Conservation (phyloP, 768 basidiomycete genomes). For the Auriscalpium vulgare region DNA sequence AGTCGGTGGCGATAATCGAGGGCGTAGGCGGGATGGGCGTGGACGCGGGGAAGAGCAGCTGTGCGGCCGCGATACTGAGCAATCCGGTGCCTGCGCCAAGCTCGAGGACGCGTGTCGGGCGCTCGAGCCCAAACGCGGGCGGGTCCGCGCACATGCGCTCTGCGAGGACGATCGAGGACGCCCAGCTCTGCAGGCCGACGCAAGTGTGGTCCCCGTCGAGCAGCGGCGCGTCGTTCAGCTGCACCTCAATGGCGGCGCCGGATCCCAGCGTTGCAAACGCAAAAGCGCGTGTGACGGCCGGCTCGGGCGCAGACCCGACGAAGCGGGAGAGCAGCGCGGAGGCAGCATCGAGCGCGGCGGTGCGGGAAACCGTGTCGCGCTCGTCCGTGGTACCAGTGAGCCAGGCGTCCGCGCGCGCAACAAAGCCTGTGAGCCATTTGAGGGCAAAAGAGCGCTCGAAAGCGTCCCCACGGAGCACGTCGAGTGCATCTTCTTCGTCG, state of each 20-base stretch:
- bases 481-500: conserved; percentile 23
- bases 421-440: conserved; percentile 67
- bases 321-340: conserved; percentile 50
- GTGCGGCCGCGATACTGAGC: conserved; percentile 62
- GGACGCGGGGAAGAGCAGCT: conserved; percentile 27
- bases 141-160: conserved; percentile 50
- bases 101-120: conserved; percentile 43
- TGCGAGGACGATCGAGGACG: conserved; percentile 63
- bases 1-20: conserved; percentile 64
- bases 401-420: conserved; percentile 55
- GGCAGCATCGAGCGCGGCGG: conserved; percentile 44
- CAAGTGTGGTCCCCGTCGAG: conserved; percentile 62
- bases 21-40: conserved; percentile 10
- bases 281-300: conserved; percentile 44
- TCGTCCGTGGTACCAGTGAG: conserved; percentile 23
- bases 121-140: conserved; percentile 28
- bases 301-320: conserved; percentile 33
- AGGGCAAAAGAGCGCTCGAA: conserved; percentile 64
- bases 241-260: conserved; percentile 30
- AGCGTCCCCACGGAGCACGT: conserved; percentile 49
- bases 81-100: conserved; percentile 84
- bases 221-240: conserved; percentile 66
- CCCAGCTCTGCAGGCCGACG: conserved; percentile 84
- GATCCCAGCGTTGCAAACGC: conserved; percentile 27
- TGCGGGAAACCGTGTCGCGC: conserved; percentile 25